These are phyloP conservation scores for Chlorella sp. DNA, from an alignment of 139 green algal species.

Conservation along the genomic window DNA sequence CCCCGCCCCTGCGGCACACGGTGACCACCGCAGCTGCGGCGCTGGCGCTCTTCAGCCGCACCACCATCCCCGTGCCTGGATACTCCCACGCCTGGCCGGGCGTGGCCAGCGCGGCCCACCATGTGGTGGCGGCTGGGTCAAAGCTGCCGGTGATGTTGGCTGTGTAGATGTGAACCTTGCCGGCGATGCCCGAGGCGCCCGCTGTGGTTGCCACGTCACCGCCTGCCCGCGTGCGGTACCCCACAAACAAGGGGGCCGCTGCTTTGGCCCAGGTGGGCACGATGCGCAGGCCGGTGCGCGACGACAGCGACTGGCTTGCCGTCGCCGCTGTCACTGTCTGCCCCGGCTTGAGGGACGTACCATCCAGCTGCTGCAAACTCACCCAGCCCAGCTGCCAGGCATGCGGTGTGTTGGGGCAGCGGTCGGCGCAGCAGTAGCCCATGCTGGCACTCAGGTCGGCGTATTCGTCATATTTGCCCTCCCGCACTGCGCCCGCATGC, in stretches of 20 bases:
- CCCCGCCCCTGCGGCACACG: conserved; percentile 3
- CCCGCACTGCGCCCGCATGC: not conserved
- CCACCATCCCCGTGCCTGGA: not conserved
- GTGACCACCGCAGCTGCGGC: not conserved
- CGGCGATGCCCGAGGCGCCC: no score
- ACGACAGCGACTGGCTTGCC: not conserved
- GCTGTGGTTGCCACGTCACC: not conserved
- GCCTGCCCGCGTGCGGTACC: not conserved
- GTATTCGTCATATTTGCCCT: not conserved
- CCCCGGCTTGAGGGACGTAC: not conserved
- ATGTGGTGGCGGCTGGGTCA: not conserved
- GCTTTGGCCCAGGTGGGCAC: not conserved
- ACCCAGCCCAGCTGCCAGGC: conserved; percentile 33
- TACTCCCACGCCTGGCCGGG: not conserved
- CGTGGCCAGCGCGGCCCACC: not conserved
- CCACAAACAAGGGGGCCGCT: not conserved
- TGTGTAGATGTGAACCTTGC: conserved; percentile 14
- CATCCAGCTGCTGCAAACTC: conserved; percentile 4
- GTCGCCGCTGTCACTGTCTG: not conserved
- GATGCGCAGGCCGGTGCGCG: conserved; percentile 4
- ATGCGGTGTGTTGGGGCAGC: conserved; percentile 19
- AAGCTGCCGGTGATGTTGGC: not conserved
- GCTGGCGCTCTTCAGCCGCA: not conserved
- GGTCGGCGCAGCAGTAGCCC: conserved; percentile 22
- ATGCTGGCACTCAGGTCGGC: not conserved